Evolutionary conservation across 2,329 filamentous ascomycete species (phyloP), one percentile per base, ranked within the genome.

Genomic region (Ophiobolus disseminans): DNA sequence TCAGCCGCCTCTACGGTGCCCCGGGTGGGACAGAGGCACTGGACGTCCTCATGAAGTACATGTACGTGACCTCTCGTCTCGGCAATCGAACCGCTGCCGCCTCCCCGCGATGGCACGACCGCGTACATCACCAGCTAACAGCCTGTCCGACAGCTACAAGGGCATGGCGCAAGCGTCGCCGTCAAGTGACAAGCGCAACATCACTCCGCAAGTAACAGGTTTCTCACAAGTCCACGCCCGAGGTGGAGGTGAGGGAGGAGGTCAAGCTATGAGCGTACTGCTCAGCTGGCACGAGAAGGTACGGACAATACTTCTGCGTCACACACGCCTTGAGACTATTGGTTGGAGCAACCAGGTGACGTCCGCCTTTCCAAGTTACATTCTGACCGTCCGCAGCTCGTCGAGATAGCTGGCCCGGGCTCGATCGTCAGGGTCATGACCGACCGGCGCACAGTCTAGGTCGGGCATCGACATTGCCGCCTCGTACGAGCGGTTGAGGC

Each of bases 221-320:
- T 97, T 97, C 78, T 92, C 89, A 66, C 93, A 97, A 76, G 83
- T 93, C 52, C 80, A 82, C 62, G 68, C 74, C 40, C 76, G 84
- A 60, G 76, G 83, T 52, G 81, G 82, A 44, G 83, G 82, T 35
- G 84, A 86, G 49, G 88, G 90, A 37, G 87, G 90, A 54, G 89
- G 90, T 26, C 87, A 91, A 48, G 89, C 88, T 44, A 97, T 97
- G 94, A 97, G 94, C 70, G 94, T 99, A 41, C 75, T 99, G 70
- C 79, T 99, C 60, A 97, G 91, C 76, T 99, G 94, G 94, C 94
- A 99, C 72, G 94, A 99, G 80, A 99, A 97, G 78, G 78, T 80
- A 70, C 40, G 53, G 46, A n/a, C n/a, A n/a, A n/a, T n/a, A n/a
- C n/a, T n/a, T n/a, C n/a, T n/a, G n/a, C n/a, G n/a, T n/a, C n/a